phyloP scores from a whole-genome alignment of 2,329 filamentous ascomycete species.

The Diaporthe sp. region DNA sequence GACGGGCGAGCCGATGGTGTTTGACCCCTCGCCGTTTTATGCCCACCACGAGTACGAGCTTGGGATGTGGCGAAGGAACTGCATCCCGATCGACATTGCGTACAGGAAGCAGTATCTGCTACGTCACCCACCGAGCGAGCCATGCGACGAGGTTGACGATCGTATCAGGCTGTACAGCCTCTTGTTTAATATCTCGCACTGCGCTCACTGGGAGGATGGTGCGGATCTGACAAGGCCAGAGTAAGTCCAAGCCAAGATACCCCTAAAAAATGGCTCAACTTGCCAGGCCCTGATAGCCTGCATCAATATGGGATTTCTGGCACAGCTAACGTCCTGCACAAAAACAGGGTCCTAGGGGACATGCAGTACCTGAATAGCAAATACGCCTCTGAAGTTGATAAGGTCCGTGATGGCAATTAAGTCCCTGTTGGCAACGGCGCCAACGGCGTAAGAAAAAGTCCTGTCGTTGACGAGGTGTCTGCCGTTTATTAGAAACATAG shows the following conservation, averaged over 20 bases:
- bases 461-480: background rate
- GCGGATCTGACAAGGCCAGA: background rate
- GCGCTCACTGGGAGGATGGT: constrained; percentile 10
- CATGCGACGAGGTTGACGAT: background rate
- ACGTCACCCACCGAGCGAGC: constrained; percentile 3
- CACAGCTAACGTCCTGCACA: background rate
- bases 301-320: too few relatives aligned
- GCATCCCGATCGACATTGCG: background rate
- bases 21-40: constrained; percentile 12
- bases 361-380: constrained; percentile 43
- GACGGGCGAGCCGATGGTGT: constrained; percentile 25
- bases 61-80: constrained; percentile 18
- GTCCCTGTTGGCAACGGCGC: background rate
- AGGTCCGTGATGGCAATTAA: background rate
- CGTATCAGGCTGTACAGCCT: constrained; percentile 16
- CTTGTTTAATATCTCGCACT: constrained; percentile 1
- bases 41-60: constrained; percentile 29
- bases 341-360: constrained; percentile 40
- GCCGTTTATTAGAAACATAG: background rate
- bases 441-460: background rate
- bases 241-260: too few relatives aligned
- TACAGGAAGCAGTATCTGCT: constrained; percentile 20
- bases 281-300: background rate
- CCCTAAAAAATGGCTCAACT: too few relatives aligned
- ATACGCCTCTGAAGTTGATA: constrained; percentile 27